A percentile compares a stretch with the other conserved stretches of the same genome.
Evolutionary conservation across 371 early-diverging fungal species (phyloP).

Genomic region (Polyrhizophydium stewartii): DNA sequence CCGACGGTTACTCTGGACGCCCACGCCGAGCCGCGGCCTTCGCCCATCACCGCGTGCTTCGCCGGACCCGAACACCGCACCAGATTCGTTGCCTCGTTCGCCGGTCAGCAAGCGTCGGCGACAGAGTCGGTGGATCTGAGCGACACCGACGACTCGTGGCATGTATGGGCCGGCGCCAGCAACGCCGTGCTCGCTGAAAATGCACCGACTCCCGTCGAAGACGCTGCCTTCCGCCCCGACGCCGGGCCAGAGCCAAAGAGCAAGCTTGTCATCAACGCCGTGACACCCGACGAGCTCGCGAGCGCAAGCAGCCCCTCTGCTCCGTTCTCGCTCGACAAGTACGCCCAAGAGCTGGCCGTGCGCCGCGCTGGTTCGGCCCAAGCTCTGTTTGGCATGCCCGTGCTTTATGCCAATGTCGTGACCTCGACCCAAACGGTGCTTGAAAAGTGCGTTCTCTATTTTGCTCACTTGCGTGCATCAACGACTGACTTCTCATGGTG

Average conservation of each 20-base stretch:
- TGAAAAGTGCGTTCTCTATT: constrained; percentile 76
- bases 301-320: too few species aligned
- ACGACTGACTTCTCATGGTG: neutral
- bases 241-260: too few species aligned
- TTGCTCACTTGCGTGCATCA: too few species aligned
- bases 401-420: constrained; percentile 62
- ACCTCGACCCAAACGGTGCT: constrained; percentile 87
- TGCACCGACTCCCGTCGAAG: neutral
- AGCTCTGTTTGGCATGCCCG: neutral
- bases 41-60: too few species aligned
- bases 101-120: too few species aligned
- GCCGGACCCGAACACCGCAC: too few species aligned
- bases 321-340: constrained; percentile 42
- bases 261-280: neutral
- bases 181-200: neutral
- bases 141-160: constrained; percentile 1
- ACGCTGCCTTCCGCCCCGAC: too few species aligned
- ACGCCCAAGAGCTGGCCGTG: constrained; percentile 34
- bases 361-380: neutral
- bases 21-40: neutral
- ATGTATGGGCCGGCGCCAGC: too few species aligned
- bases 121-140: too few species aligned
- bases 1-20: neutral
- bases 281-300: neutral
- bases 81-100: too few species aligned